Evolutionary conservation across 2,329 filamentous ascomycete genomes (phyloP).

Genomic region (Chrysoporthe deuterocubensis): DNA sequence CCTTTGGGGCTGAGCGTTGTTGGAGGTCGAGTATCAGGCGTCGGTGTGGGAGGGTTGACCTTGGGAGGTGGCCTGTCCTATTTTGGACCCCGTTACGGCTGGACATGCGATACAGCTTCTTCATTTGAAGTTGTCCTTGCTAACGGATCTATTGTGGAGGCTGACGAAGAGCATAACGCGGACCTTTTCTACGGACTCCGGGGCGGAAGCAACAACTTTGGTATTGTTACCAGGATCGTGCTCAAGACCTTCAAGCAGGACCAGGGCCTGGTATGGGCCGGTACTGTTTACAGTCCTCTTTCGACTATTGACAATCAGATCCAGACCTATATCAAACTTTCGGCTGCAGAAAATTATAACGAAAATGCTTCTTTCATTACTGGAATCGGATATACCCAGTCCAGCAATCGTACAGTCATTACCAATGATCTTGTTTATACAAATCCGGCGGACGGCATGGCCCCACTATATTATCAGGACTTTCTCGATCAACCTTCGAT

Average conservation of each 20-base stretch:
- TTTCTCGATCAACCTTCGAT: not conserved
- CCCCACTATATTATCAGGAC: not conserved
- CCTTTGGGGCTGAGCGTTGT: conserved; percentile 23
- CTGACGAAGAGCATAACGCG: not conserved
- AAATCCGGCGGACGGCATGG: conserved; percentile 1
- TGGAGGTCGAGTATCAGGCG: conserved; percentile 27
- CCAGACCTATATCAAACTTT: not conserved
- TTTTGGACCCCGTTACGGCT: conserved; percentile 4
- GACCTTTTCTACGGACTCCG: conserved; percentile 10
- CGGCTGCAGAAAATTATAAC: not conserved
- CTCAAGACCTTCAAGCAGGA: conserved; percentile 30
- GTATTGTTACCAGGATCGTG: conserved; percentile 30
- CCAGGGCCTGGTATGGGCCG: conserved; percentile 9
- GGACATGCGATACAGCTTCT: conserved; percentile 6
- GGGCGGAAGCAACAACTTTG: conserved; percentile 30
- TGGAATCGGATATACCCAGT: not conserved
- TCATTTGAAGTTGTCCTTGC: conserved; percentile 9
- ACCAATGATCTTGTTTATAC: conserved; percentile 20
- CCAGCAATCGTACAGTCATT: not conserved
- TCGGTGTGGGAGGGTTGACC: conserved; percentile 25
- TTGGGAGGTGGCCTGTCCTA: conserved; percentile 26
- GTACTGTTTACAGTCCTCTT: not conserved
- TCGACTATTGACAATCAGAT: not conserved
- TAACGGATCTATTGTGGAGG: not conserved
- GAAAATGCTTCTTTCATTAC: conserved; percentile 3